phyloP scores from a whole-genome alignment of 495 filamentous ascomycete genomes.

The Penicillium soppii region DNA sequence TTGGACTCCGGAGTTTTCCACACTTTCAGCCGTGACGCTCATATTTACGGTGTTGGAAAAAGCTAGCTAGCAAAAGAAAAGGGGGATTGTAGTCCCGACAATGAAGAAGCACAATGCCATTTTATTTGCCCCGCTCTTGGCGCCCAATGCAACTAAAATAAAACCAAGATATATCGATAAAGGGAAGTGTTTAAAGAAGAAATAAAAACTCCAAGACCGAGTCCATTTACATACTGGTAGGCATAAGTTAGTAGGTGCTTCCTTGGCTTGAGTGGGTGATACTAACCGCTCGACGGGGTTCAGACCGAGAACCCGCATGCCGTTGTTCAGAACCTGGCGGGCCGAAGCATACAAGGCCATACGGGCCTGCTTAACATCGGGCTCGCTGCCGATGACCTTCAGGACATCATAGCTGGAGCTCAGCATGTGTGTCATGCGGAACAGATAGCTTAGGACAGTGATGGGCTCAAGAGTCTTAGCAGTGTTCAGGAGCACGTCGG shows the following conservation, averaged over 20 bases:
- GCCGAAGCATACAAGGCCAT: slow-evolving; percentile 82
- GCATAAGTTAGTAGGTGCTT: not conserved
- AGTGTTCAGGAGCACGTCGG: slow-evolving; percentile 61
- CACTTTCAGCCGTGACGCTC: not conserved
- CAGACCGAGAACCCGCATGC: slow-evolving; percentile 79
- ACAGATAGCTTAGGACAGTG: slow-evolving; percentile 77
- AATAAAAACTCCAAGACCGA: not conserved
- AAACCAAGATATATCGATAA: slow-evolving; percentile 7
- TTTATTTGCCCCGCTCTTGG: slow-evolving; percentile 19
- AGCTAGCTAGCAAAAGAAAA: not conserved
- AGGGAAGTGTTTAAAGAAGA: slow-evolving; percentile 3
- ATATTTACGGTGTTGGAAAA: not conserved
- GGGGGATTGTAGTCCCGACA: not conserved
- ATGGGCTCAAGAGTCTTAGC: slow-evolving; percentile 64
- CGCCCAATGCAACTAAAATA: slow-evolving; percentile 22
- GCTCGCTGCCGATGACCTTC: slow-evolving; percentile 71
- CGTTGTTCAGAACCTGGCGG: slow-evolving; percentile 74
- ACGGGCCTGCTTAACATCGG: slow-evolving; percentile 69
- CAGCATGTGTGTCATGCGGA: slow-evolving; percentile 82
- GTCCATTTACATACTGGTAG: slow-evolving; percentile 24
- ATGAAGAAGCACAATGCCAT: slow-evolving; percentile 7
- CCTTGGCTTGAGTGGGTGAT: not conserved
- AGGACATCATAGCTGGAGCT: slow-evolving; percentile 83
- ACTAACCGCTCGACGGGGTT: slow-evolving; percentile 67
- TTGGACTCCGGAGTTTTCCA: not conserved